phyloP scores from a whole-genome alignment of 2,329 filamentous ascomycete genomes.

The Talaromyces sp. region DNA sequence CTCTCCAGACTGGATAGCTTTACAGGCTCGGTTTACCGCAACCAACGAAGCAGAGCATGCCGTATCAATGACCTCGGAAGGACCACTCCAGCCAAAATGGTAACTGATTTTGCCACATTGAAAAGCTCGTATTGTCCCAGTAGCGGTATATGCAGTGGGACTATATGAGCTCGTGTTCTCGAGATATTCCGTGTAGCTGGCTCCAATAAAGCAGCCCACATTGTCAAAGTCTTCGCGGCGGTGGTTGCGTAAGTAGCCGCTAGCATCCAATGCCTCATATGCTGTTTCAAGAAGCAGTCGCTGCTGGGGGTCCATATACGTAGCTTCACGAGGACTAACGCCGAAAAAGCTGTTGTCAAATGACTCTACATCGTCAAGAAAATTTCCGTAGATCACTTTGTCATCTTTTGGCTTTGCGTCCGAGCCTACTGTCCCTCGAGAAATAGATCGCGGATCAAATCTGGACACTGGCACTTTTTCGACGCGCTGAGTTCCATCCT shows the following conservation, averaged over 20 bases:
- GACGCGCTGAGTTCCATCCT: constrained; percentile 13
- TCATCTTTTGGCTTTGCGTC: constrained; percentile 22
- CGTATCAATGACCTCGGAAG: constrained; percentile 43
- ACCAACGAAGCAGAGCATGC: constrained; percentile 43
- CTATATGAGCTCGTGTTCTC: constrained; percentile 12
- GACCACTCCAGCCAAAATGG: constrained; percentile 38
- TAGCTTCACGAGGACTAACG: constrained; percentile 10
- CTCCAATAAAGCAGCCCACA: constrained; percentile 18
- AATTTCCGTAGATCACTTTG: constrained; percentile 17
- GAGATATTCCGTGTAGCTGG: constrained; percentile 19
- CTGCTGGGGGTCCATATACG: constrained; percentile 13
- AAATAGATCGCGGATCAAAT: constrained; percentile 16
- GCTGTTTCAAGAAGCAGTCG: constrained; percentile 22
- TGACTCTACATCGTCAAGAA: constrained; percentile 17
- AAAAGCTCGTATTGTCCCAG: constrained; percentile 32
- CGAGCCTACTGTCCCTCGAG: constrained; percentile 2
- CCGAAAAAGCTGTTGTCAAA: constrained; percentile 29
- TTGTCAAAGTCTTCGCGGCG: constrained; percentile 20
- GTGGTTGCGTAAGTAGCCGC: constrained; percentile 4
- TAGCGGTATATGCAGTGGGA: constrained; percentile 16
- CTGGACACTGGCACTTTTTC: constrained; percentile 18
- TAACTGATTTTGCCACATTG: constrained; percentile 38
- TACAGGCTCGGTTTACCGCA: constrained; percentile 30
- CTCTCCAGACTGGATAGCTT: constrained; percentile 25
- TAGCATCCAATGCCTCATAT: constrained; percentile 32